phyloP scores from a whole-genome alignment of 805 yeast genomes.

The Cyberlindnera meyerae region DNA sequence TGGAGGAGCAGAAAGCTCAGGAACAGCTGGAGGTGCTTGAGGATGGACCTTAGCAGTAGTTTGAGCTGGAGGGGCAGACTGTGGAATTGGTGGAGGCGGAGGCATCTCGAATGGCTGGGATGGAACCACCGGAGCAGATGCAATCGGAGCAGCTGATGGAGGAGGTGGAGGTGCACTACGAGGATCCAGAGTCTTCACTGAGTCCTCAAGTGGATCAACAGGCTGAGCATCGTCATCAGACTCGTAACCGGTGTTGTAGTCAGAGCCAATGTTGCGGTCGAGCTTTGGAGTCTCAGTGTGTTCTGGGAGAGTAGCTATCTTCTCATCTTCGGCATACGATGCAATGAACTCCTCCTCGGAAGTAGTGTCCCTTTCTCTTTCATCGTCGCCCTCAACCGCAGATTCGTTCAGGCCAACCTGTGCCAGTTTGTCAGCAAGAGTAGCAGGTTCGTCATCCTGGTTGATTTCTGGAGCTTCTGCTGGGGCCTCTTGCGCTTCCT shows the following conservation, averaged over 20 bases:
- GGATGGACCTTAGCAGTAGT: neutral
- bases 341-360: too few species aligned
- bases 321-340: too few species aligned
- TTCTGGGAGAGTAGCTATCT: conserved; percentile 9
- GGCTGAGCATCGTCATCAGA: conserved; percentile 51
- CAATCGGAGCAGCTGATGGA: neutral
- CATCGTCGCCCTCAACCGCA: conserved; percentile 29
- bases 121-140: neutral
- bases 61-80: conserved; percentile 9
- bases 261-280: conserved; percentile 20
- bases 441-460: conserved; percentile 7
- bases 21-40: too few species aligned
- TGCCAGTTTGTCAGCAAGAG: conserved; percentile 16
- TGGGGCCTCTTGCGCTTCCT: conserved; percentile 4
- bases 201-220: conserved; percentile 20
- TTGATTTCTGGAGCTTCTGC: conserved; percentile 1
- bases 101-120: conserved; percentile 10
- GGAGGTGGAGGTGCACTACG: neutral
- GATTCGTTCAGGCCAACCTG: conserved; percentile 20
- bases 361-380: conserved; percentile 21
- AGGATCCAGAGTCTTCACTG: conserved; percentile 11
- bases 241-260: conserved; percentile 57
- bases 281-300: conserved; percentile 7
- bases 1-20: too few species aligned
- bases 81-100: conserved; percentile 13